Conservation (phyloP, 2,329 filamentous ascomycete genomes). For the Aplosporella prunicola region DNA sequence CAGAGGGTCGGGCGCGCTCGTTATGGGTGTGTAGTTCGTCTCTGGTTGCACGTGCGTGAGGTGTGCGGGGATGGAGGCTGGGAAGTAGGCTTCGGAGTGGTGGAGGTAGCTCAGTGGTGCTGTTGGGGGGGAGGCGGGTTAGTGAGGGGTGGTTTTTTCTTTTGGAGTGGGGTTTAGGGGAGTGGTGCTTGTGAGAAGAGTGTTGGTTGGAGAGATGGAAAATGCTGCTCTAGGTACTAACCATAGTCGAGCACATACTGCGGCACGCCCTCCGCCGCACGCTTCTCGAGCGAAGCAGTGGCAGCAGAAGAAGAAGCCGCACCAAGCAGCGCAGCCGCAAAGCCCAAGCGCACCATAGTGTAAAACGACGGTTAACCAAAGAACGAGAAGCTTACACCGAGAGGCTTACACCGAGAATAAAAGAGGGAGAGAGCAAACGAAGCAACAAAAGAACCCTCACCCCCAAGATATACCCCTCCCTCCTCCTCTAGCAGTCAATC, state of each 20-base stretch:
- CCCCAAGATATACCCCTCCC: too few species aligned
- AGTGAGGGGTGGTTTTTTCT: neutral
- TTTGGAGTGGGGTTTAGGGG: neutral
- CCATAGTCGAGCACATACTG: constrained; percentile 32
- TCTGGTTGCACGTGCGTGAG: constrained; percentile 32
- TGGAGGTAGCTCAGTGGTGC: constrained; percentile 39
- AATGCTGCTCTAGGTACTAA: constrained; percentile 12
- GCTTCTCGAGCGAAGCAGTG: constrained; percentile 2
- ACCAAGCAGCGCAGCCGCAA: too few species aligned
- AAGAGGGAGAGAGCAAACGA: too few species aligned
- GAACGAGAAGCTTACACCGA: too few species aligned
- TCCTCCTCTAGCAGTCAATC: too few species aligned
- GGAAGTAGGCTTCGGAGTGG: constrained; percentile 33
- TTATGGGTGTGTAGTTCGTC: constrained; percentile 26
- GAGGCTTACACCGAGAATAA: too few species aligned
- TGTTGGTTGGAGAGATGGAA: neutral
- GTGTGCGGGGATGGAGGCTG: constrained; percentile 35
- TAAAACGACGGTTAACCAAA: too few species aligned
- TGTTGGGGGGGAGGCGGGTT: too few species aligned
- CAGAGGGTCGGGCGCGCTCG: constrained; percentile 27
- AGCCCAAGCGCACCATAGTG: too few species aligned
- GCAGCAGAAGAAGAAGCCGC: too few species aligned
- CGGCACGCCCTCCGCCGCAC: constrained; percentile 18
- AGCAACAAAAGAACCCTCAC: too few species aligned
- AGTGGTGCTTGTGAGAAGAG: neutral